Percentiles rank a stretch among this genome's conserved stretches.
phyloP scores from a whole-genome alignment of 2,329 filamentous ascomycete species.

The Cercospora brassicicola region DNA sequence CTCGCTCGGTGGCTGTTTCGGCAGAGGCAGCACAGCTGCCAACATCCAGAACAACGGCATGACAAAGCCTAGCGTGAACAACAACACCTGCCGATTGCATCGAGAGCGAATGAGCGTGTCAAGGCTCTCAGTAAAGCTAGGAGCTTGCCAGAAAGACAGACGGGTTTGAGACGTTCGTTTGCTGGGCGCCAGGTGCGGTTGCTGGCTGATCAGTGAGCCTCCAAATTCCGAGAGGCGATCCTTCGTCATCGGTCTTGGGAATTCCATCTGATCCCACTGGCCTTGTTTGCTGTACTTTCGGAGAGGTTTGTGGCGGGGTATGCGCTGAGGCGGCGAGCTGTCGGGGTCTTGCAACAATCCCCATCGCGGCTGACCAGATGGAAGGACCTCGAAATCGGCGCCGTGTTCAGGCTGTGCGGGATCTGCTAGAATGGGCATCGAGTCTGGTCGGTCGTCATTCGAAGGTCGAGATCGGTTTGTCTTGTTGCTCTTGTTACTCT shows the following conservation, averaged over 20 bases:
- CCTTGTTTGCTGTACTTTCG: constrained; percentile 36
- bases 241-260: constrained; percentile 38
- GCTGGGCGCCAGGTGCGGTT: constrained; percentile 36
- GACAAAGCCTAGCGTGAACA: constrained; percentile 41
- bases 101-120: constrained; percentile 36
- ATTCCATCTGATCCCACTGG: constrained; percentile 38
- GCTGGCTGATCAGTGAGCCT: constrained; percentile 13
- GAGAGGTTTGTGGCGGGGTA: constrained; percentile 24
- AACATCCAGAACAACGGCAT: constrained; percentile 41
- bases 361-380: constrained; percentile 36
- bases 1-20: constrained; percentile 28
- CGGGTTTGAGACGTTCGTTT: constrained; percentile 28
- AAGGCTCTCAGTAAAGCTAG: constrained; percentile 39
- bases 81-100: constrained; percentile 40
- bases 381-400: constrained; percentile 25
- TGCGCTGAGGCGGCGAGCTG: constrained; percentile 4
- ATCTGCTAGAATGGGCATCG: constrained; percentile 30
- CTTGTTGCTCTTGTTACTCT: constrained; percentile 18
- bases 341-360: constrained; percentile 32
- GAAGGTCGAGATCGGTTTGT: constrained; percentile 18
- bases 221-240: constrained; percentile 34
- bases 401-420: constrained; percentile 16
- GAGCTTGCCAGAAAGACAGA: constrained; percentile 38
- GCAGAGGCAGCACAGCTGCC: constrained; percentile 39
- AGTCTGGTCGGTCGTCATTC: constrained; percentile 27